Percentiles rank a stretch among this genome's conserved stretches.
Conservation (phyloP, 805 yeast genomes). For the Spathaspora hagerdaliae region DNA sequence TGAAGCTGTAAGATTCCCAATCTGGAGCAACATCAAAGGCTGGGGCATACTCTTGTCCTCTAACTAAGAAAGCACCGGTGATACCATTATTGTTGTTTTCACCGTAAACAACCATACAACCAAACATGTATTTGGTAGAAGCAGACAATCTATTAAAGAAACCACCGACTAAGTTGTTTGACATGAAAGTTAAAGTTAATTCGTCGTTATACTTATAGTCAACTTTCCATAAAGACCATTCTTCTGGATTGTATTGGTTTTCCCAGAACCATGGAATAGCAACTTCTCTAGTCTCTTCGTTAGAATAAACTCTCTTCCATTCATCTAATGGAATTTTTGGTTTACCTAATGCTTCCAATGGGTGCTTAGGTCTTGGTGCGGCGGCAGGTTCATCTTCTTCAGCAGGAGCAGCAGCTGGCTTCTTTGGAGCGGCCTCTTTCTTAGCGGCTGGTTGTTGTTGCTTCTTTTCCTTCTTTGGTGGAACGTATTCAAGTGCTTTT, state of each 20-base stretch:
- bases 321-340: slow-evolving; percentile 71
- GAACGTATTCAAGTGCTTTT: slow-evolving; percentile 61
- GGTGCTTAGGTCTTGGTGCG: slow-evolving; percentile 84
- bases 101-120: slow-evolving; percentile 92
- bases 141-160: slow-evolving; percentile 93
- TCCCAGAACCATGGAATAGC: slow-evolving; percentile 98
- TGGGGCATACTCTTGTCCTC: slow-evolving; percentile 89
- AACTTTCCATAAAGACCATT: slow-evolving; percentile 94
- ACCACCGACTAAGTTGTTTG: slow-evolving; percentile 97
- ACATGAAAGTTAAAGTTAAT: slow-evolving; percentile 95
- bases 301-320: slow-evolving; percentile 96
- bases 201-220: slow-evolving; percentile 98
- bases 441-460: slow-evolving; percentile 43
- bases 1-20: slow-evolving; percentile 90
- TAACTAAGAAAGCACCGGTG: slow-evolving; percentile 88
- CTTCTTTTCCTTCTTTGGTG: slow-evolving; percentile 75
- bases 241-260: slow-evolving; percentile 82
- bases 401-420: slow-evolving; percentile 26
- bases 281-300: slow-evolving; percentile 91
- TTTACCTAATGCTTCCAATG: slow-evolving; percentile 80
- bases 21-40: slow-evolving; percentile 99
- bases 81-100: slow-evolving; percentile 98
- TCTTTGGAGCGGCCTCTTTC: slow-evolving; percentile 37
- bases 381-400: slow-evolving; percentile 42
- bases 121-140: slow-evolving; percentile 92